Evolutionary conservation across 495 filamentous ascomycete species (phyloP), one percentile per base, ranked within the genome.

Genomic region (Cenococcum geophilum): DNA sequence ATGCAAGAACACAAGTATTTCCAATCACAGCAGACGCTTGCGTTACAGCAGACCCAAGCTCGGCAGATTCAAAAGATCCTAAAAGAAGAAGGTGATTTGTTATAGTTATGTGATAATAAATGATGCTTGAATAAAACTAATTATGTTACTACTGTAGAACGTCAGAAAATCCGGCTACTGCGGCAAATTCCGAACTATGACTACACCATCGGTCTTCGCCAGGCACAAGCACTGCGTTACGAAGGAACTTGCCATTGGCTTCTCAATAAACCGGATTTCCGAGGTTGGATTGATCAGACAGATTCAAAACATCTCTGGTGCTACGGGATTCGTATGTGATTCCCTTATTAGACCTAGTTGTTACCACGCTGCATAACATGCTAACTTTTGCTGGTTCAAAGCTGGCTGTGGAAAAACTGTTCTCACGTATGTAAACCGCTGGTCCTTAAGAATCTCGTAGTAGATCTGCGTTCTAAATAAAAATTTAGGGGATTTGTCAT

Each of bases 361-460:
- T 61, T 61, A 12, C 21, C n/a, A 43, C 47, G 32, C 3, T 32
- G 23, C 40, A 54, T 18, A 49, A 5, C 9, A 25, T 40, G 25
- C 45, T 57, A 57, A 57, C 53, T 50, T 42, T 18, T 57, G 32
- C 22, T 52, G 42, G 12, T 40, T 57, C 22, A 52, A 55, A 71
- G 68, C 68, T 35, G 68, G 68, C 32, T 68, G 59, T 54, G 68
- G 68, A 45, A 71, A 71, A 66, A 69, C 68, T 18, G 58, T 61
- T 54, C 55, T 71, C 22, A 60, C 54, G 68, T 69, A 62, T 34
- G 68, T 53, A 4, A 40, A 12, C 49, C 21, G 16, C 10, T 58
- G 18, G n/a, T 9, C 32, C 22, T 55, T 54, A 21, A 61, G 16
- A 48, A 55, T 5, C 12, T 20, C 36, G 1, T 35, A 11, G 16